Conservation (phyloP, 1,284 basidiomycete species). For the Leucoagaricus sp. region DNA sequence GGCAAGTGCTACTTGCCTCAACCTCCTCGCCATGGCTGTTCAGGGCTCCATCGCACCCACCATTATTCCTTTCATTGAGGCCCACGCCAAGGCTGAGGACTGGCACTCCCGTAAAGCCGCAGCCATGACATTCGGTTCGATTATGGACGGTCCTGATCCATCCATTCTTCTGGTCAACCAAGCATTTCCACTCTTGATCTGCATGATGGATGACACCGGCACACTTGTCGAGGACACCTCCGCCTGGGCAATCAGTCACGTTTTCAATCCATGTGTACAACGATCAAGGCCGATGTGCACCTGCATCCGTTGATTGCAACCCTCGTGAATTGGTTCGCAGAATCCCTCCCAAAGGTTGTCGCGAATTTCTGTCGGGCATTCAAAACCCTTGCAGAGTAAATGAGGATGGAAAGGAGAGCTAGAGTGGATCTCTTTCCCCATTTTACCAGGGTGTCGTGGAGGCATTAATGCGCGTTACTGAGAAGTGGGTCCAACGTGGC, state of each 20-base stretch:
- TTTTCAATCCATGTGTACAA: conserved; percentile 88
- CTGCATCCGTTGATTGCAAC: conserved; percentile 84
- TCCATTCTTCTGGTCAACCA: conserved; percentile 95
- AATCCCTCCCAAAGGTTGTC: conserved; percentile 85
- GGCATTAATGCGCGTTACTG: conserved; percentile 82
- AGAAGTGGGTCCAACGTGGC: conserved; percentile 62
- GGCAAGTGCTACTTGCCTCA: conserved; percentile 95
- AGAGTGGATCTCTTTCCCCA: conserved; percentile 73
- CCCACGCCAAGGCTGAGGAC: conserved; percentile 88
- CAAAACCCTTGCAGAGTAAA: conserved; percentile 92
- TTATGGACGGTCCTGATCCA: conserved; percentile 94
- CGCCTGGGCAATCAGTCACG: conserved; percentile 96
- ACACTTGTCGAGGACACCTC: conserved; percentile 94
- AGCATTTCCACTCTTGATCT: conserved; percentile 91
- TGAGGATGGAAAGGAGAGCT: conserved; percentile 52
- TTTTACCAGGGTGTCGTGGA: conserved; percentile 89
- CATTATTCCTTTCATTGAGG: conserved; percentile 98
- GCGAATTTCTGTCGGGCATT: conserved; percentile 97
- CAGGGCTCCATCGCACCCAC: conserved; percentile 89
- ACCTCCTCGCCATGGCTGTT: conserved; percentile 88
- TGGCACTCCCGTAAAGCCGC: conserved; percentile 98
- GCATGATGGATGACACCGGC: conserved; percentile 91
- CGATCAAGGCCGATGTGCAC: conserved; percentile 91
- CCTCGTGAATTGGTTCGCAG: conserved; percentile 81
- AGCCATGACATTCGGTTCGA: conserved; percentile 98